Conservation (phyloP, 108 stramenopile species). For the Skeletonema tropicum region DNA sequence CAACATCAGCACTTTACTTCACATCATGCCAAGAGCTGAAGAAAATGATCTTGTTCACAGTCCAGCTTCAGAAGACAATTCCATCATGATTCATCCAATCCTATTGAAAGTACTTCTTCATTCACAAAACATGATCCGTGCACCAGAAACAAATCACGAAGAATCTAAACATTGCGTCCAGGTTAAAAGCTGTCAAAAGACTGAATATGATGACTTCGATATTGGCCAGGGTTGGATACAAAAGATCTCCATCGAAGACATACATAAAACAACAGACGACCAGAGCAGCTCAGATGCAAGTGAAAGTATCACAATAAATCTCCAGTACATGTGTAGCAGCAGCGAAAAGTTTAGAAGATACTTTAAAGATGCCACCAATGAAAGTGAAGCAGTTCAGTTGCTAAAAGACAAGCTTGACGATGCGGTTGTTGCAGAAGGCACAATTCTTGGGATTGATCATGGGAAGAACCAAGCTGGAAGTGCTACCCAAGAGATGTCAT, state of each 20-base stretch:
- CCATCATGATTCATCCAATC: conserved; percentile 6
- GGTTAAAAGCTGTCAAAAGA: neutral
- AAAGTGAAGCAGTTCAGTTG: neutral
- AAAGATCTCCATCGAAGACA: neutral
- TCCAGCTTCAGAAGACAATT: neutral
- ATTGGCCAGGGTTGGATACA: neutral
- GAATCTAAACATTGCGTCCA: neutral
- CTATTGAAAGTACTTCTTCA: conserved; percentile 8
- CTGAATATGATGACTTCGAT: neutral
- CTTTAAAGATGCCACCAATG: conserved; percentile 6
- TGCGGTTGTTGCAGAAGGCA: conserved; percentile 20
- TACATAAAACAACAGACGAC: neutral
- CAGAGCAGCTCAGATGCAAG: neutral
- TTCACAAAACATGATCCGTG: neutral
- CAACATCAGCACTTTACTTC: conserved; percentile 1
- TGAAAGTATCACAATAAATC: conserved; percentile 6
- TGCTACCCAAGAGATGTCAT: neutral
- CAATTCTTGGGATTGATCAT: conserved; percentile 17
- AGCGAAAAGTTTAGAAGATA: conserved; percentile 1
- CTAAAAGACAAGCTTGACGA: conserved; percentile 6
- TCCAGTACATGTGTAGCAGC: conserved; percentile 22
- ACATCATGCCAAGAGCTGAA: neutral
- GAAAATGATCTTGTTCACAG: neutral
- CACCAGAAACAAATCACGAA: neutral
- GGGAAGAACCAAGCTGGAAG: neutral